These are phyloP conservation scores for Boletus reticulatus DNA, from an alignment of 768 basidiomycete species.

Conservation along the genomic window DNA sequence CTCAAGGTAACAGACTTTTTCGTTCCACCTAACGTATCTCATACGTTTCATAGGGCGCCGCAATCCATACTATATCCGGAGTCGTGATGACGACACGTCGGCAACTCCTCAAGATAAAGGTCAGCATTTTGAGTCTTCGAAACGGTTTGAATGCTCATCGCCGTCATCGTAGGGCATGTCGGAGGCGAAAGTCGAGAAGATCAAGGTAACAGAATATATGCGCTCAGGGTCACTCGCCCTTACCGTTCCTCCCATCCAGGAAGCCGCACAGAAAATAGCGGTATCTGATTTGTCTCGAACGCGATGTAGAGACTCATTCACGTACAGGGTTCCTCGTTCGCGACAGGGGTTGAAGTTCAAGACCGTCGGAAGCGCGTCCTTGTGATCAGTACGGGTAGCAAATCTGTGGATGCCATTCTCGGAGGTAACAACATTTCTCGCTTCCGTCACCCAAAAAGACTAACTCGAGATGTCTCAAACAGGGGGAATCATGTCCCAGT, in stretches of 20 bases:
- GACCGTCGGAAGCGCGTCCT: constrained; percentile 80
- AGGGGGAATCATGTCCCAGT: constrained; percentile 92
- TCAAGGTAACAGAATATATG: constrained; percentile 57
- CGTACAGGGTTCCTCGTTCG: constrained; percentile 82
- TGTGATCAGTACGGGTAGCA: constrained; percentile 89
- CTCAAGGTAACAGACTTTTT: constrained; percentile 58
- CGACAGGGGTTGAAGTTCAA: constrained; percentile 88
- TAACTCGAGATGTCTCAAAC: neutral
- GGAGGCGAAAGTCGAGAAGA: constrained; percentile 96
- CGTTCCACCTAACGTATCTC: neutral
- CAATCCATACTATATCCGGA: constrained; percentile 82
- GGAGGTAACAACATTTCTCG: constrained; percentile 54
- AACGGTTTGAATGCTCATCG: neutral
- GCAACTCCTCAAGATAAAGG: constrained; percentile 93
- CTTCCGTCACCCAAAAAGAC: neutral
- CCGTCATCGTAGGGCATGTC: constrained; percentile 72
- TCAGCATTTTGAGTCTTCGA: constrained; percentile 24
- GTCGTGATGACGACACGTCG: constrained; percentile 90
- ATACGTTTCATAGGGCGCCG: constrained; percentile 51
- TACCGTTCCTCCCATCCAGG: constrained; percentile 43
- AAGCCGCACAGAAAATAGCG: constrained; percentile 85
- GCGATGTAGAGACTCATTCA: neutral
- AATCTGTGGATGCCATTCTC: constrained; percentile 83
- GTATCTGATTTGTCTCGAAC: constrained; percentile 34
- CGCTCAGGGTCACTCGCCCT: neutral